These are phyloP conservation scores for Capsicum pubescens DNA, from an alignment of 257 asterid species.

Conservation along the genomic window DNA sequence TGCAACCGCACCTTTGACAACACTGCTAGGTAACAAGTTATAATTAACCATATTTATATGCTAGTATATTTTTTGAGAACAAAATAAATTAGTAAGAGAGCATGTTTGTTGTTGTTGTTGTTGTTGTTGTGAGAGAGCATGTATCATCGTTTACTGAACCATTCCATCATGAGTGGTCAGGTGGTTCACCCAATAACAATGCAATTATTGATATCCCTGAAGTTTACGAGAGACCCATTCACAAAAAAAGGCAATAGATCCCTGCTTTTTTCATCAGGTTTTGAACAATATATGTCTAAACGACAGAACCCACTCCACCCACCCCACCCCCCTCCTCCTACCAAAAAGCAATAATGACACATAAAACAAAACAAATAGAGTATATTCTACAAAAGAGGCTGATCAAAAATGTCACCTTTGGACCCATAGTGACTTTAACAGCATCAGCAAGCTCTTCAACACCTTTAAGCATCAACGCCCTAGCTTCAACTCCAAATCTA, in stretches of 20 bases:
- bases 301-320: background rate
- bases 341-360: constrained; percentile 6
- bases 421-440: constrained; percentile 72
- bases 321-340: background rate
- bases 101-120: too few species aligned
- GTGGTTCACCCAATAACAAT: too few species aligned
- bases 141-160: too few species aligned
- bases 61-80: background rate
- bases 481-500: constrained; percentile 68
- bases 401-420: constrained; percentile 44
- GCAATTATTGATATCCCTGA: too few species aligned
- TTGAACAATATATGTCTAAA: background rate
- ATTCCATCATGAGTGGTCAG: too few species aligned
- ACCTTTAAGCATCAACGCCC: constrained; percentile 64
- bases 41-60: background rate
- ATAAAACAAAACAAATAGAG: background rate
- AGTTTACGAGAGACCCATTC: too few species aligned
- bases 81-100: too few species aligned
- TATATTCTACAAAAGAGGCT: background rate
- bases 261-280: too few species aligned
- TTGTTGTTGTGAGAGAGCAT: too few species aligned
- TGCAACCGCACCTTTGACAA: background rate
- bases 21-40: background rate
- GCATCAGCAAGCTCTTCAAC: constrained; percentile 72
- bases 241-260: too few species aligned